These are phyloP conservation scores for Oxytropis ochrocephala DNA, from an alignment of 306 rosid genomes.

Conservation along the genomic window DNA sequence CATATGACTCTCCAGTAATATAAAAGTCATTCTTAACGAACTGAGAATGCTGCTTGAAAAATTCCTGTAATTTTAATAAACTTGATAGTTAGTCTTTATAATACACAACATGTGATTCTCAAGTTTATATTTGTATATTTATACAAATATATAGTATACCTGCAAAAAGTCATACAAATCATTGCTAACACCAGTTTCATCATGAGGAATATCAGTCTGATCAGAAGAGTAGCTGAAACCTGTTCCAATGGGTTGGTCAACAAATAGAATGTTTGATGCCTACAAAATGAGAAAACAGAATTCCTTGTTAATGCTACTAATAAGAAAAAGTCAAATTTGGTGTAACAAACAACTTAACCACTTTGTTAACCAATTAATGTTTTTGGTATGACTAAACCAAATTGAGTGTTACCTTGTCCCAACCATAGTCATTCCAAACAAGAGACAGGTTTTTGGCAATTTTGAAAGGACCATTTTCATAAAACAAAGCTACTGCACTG, in stretches of 20 bases:
- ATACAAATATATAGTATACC: constrained; percentile 36
- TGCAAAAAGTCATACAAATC: constrained; percentile 84
- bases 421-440: constrained; percentile 73
- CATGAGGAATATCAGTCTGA: constrained; percentile 47
- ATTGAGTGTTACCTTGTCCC: constrained; percentile 60
- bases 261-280: constrained; percentile 76
- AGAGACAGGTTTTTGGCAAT: constrained; percentile 65
- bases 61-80: constrained; percentile 37
- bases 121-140: too few relatives aligned
- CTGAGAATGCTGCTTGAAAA: constrained; percentile 59
- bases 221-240: constrained; percentile 73
- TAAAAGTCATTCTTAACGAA: constrained; percentile 63
- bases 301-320: neutral
- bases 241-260: constrained; percentile 92
- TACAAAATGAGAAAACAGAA: constrained; percentile 21
- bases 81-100: neutral
- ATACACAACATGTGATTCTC: too few relatives aligned
- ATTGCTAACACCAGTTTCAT: constrained; percentile 70
- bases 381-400: neutral
- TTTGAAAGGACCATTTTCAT: constrained; percentile 83
- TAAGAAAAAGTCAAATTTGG: neutral
- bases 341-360: neutral
- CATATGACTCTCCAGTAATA: constrained; percentile 89
- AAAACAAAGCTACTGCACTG: constrained; percentile 78
- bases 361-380: neutral